Evolutionary conservation across 2,329 filamentous ascomycete species (phyloP), one percentile per base, ranked within the genome.

Genomic region (Arthroderma uncinatum): DNA sequence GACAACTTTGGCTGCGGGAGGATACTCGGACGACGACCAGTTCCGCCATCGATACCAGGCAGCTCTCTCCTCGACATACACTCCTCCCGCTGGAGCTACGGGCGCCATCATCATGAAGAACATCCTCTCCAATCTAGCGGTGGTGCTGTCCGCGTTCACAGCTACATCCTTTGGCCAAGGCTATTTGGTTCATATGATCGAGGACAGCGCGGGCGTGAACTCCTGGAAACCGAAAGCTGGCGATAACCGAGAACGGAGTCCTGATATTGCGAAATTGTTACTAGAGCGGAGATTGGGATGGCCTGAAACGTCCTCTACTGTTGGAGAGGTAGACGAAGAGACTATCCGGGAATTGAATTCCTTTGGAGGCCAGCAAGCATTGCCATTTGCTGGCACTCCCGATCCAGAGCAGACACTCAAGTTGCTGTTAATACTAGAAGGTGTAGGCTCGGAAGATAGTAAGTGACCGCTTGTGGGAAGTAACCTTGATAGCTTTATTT

Each of bases 371-470:
- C 66, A 72, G 30, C 70, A 78, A 5, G 63, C 71, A 56, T 68
- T 75, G 19, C 71, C 87, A 34, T 83, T 87, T 63, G 70, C 69
- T 47, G 70, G 66, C 25, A 50, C 58, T 23, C 40, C 55, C 25
- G 55, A 56, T 16, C 54, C 57, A 30, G 62, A 67, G 8, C 48
- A 58, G 19, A 14, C 53, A 6, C 61, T 65, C 47, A 71, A 64
- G 57, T 66, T 70, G 30, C 63, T 74, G 53, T 62, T 75, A 16
- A 61, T 74, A 21, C 59, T 70, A 42, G 82, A 87, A 68, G 75
- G 86, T 39, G 70, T 86, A 25, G 71, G 85, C 54, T 69, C 82
- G 62, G 72, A 85, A 54, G 78, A 84, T 65, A 81, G 83, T 64
- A 73, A 79, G 61, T 59, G 36, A 16, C 19, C 2, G 14, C 19